Evolutionary conservation across 2,329 filamentous ascomycete species (phyloP), one percentile per base, ranked within the genome.

Genomic region (Apiospora rasikravindrae): DNA sequence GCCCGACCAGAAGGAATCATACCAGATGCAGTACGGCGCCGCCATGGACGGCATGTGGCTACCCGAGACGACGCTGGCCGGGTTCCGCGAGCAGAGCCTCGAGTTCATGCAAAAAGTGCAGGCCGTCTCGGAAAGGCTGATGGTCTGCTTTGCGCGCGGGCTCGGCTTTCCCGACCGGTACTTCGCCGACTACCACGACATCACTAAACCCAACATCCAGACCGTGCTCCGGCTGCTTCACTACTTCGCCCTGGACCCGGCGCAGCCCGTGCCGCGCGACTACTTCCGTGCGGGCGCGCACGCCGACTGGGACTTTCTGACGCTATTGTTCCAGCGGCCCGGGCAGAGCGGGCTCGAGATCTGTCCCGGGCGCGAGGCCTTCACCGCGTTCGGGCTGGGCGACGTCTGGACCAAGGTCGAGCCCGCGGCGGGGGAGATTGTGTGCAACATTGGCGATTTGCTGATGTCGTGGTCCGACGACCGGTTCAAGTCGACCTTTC

Each of bases 381-480:
- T 87, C 10, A 91, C 89, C 0, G 84, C 85, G 4, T 91, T 90
- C 74, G 90, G 86, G 0, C 84, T 86, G 66, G 88, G 88, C 1
- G 89, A 92, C 76, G 80, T 80, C 0, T 92, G 90, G 90, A 92
- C 90, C 13, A 88, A 88, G 72, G 85, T 92, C n/a, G 86, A 89
- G 73, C 87, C 87, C 7, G 81, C 78, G 2, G 82, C 83, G 0
- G 88, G 86, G 0, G 86, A 86, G 73, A 89, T 90, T 71, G 87
- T 92, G 11, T 92, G 90, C 80, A 92, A 91, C 75, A 90, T 92
- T 73, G 90, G 90, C 4, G 90, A 92, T 77, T 81, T 92, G 71
- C 83, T 92, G 22, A 92, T 92, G 90, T 87, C 84, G 57, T 91
- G 90, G 89, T 89, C 86, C 40, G 90, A 92, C 77, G 91, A 92